Conservation (phyloP, 2,329 filamentous ascomycete species). For the Pochonia chlamydosporia region DNA sequence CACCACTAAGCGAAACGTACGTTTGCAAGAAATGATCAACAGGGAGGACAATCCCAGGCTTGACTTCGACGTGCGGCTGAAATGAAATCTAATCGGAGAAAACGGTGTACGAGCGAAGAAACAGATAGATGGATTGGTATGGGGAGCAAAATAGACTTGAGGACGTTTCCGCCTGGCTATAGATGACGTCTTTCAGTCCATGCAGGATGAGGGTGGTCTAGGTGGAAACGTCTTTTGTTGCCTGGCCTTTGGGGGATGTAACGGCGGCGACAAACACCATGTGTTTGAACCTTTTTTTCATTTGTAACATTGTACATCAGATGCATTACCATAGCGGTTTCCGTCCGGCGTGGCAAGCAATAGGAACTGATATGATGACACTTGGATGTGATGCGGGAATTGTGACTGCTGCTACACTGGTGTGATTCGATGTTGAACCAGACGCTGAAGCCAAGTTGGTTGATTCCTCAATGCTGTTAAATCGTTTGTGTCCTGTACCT, state of each 20-base stretch:
- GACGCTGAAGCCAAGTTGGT: no score
- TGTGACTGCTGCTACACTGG: no score
- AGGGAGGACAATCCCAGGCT: background rate
- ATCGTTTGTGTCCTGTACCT: no score
- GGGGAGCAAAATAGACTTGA: slow-evolving; percentile 10
- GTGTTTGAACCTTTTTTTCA: slow-evolving; percentile 4
- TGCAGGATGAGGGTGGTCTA: no score
- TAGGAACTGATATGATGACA: background rate
- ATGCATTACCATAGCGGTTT: slow-evolving; percentile 7
- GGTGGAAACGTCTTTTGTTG: background rate
- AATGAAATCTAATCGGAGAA: background rate
- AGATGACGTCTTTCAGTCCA: background rate
- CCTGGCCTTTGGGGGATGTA: background rate
- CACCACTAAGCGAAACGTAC: slow-evolving; percentile 46
- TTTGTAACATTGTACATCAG: slow-evolving; percentile 13
- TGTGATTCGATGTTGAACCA: no score
- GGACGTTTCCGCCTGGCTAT: background rate
- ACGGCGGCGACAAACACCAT: background rate
- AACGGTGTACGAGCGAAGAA: background rate
- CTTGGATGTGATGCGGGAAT: background rate
- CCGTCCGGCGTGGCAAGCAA: background rate
- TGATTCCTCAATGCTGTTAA: no score
- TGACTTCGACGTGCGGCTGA: background rate
- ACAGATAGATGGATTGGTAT: slow-evolving; percentile 4
- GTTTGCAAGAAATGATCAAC: background rate